Base-by-base conservation (phyloP, 192 early-diverging fungal species). In the Podila clonocystis region DNA sequence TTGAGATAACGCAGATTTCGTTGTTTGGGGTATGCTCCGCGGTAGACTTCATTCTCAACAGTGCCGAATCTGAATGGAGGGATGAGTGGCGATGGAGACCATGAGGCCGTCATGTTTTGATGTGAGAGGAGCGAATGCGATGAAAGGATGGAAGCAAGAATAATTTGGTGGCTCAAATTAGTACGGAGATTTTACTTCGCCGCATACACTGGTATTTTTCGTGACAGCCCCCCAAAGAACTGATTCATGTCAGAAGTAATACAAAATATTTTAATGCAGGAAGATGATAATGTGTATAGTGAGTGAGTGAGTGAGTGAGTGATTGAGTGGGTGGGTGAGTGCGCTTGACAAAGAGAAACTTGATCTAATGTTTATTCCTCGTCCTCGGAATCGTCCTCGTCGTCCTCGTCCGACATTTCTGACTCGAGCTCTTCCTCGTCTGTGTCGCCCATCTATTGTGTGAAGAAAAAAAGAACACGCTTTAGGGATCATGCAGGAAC, bases 11-110 rank as follows among this genome's bases (percentile, higher is more conserved):
- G 90, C 33, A 93, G 86, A 83, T 98, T 97, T 64, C 93, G 86
- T 50, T 84, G 89, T 66, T 96, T 96, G 4, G 96, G 97, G 80
- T 96, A 97, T 3, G 91, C 92, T 13, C 97, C 97, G 17, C 95
- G 88, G 79, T 93, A 96, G 12, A 98, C 80, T 72, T 92, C 88
- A 31, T 93, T 87, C 71, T 98, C 95, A 5, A 97, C 94, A 6
- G 90, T 86, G 55, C 92, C 94, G 75, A 93, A 98, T 28, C 96
- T 88, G 75, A 94, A 95, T 36, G 97, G 96, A 9, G 92, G 91
- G 34, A 91, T 92, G 22, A 95, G 74, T 13, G 87, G 86, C 4
- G 86, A 29, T 33, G 77, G 77, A 19, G 60, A 58, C 77, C 70
- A 80, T 11, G 77, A 64, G 6, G 65, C 77, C 12, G 77, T 58